Base-by-base conservation (phyloP, 257 asterid genomes). In the Solanum habrochaites region DNA sequence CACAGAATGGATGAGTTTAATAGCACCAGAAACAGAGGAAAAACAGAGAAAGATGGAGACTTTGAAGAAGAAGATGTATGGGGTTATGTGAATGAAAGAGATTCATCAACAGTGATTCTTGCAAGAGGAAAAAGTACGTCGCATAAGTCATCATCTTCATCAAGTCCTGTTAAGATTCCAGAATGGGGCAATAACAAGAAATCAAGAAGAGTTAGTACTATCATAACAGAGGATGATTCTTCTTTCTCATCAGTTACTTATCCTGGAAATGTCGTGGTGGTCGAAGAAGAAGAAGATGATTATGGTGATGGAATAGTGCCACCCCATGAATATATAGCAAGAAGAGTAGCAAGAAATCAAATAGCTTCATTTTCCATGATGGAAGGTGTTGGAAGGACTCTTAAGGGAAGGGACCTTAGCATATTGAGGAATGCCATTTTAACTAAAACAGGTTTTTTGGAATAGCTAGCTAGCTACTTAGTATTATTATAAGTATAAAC, bases 311-410 rank as follows among this genome's bases (percentile, higher is more conserved):
- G 89, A 5, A 81, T 90, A 90, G 72, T 91, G 9, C 95, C 94
- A 43, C 98, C 97, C 2, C 98, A 95, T 91, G 94, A 91, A 40
- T 83, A 90, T 67, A 56, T 94, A 37, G 93, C 95, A 0, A 89
- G 92, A 64, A 92, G 95, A 90, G 31, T 88, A 0, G 93, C 94
- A 0, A 67, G 89, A 6, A 89, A 85, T 11, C 91, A 90, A 60
- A 73, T 93, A 11, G 94, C 92, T 81, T 90, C 96, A 0, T 94
- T 52, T 85, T 93, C 98, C 11, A 93, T 95, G 98, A 91, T 93
- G 85, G 98, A 94, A 87, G 98, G 98, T 3, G 86, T 89, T 85
- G 98, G 98, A 32, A 87, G 96, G 29, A 94, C 97, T 11, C 97
- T 94, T 37, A 93, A 93, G 88, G 98, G 98, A 47, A 93, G 98